These are phyloP conservation scores for Lepiota brunneoincarnata DNA, from an alignment of 768 basidiomycete species.

Conservation along the genomic window DNA sequence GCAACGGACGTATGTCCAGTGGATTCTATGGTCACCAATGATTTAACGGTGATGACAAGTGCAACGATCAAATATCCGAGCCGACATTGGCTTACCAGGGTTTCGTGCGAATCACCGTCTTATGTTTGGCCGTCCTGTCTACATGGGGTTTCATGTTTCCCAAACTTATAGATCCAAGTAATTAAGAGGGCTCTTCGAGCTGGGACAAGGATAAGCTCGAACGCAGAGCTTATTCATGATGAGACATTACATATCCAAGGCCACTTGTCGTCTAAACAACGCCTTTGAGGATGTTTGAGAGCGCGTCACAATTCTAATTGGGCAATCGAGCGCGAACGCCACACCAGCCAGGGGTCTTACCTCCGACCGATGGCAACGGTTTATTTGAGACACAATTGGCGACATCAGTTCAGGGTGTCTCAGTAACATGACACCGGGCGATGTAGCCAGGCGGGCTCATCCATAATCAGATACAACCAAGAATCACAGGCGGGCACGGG, in stretches of 20 bases:
- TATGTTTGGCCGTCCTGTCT: not conserved
- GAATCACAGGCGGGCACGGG: not conserved
- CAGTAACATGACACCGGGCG: too few species aligned
- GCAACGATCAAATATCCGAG: not conserved
- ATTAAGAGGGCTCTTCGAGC: not conserved
- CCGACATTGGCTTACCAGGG: not conserved
- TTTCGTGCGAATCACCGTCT: not conserved
- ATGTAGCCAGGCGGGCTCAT: too few species aligned
- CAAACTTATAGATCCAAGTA: not conserved
- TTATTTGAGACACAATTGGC: not conserved
- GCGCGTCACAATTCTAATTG: too few species aligned
- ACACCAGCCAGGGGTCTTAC: not conserved
- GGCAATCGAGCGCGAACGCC: not conserved
- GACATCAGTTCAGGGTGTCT: not conserved
- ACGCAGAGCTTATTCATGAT: not conserved
- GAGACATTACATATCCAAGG: not conserved
- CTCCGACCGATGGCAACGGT: too few species aligned
- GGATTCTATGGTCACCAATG: conserved; percentile 3
- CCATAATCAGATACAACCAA: too few species aligned
- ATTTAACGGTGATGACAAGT: not conserved
- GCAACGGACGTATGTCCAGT: too few species aligned
- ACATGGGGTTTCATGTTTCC: not conserved
- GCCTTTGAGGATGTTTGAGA: not conserved
- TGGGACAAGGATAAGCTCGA: not conserved
- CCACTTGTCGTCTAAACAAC: not conserved